Conservation (phyloP, 352 stramenopile genomes). For the Aphanomyces stellatus region DNA sequence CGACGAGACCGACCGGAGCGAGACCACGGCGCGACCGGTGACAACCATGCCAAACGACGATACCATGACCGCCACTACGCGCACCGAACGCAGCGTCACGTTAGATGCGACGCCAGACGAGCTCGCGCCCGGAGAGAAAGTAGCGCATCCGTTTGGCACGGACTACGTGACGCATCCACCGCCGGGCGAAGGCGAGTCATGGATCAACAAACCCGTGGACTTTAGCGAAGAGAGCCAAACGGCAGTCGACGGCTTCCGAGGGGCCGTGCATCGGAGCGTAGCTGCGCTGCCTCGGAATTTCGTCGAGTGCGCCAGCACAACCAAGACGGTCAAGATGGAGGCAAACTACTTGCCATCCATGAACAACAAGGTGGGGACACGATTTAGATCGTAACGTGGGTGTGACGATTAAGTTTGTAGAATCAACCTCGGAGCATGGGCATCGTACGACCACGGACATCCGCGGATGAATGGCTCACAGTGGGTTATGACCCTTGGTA, state of each 20-base stretch:
- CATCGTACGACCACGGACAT: slow-evolving; percentile 72
- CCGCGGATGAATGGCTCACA: slow-evolving; percentile 83
- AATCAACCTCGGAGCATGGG: slow-evolving; percentile 82
- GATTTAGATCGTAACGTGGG: no score
- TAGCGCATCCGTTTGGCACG: slow-evolving; percentile 2
- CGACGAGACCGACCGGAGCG: neutral
- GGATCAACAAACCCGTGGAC: slow-evolving; percentile 46
- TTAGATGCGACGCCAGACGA: slow-evolving; percentile 7
- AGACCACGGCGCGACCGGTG: neutral
- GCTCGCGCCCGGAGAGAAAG: neutral
- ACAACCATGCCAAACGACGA: neutral
- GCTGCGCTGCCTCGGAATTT: slow-evolving; percentile 61
- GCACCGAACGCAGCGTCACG: neutral
- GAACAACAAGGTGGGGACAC: slow-evolving; percentile 50
- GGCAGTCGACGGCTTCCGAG: slow-evolving; percentile 47
- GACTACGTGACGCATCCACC: slow-evolving; percentile 46
- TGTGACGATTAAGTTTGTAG: no score
- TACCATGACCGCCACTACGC: neutral
- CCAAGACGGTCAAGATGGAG: slow-evolving; percentile 69
- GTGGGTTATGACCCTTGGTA: slow-evolving; percentile 91
- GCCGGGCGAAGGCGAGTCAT: slow-evolving; percentile 48
- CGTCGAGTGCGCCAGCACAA: slow-evolving; percentile 47
- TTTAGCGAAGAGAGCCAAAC: slow-evolving; percentile 47
- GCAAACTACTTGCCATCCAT: slow-evolving; percentile 66
- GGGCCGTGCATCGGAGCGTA: slow-evolving; percentile 51